Evolutionary conservation across 2,329 filamentous ascomycete genomes (phyloP), one percentile per base, ranked within the genome.

Genomic region (Claviceps maximensis): DNA sequence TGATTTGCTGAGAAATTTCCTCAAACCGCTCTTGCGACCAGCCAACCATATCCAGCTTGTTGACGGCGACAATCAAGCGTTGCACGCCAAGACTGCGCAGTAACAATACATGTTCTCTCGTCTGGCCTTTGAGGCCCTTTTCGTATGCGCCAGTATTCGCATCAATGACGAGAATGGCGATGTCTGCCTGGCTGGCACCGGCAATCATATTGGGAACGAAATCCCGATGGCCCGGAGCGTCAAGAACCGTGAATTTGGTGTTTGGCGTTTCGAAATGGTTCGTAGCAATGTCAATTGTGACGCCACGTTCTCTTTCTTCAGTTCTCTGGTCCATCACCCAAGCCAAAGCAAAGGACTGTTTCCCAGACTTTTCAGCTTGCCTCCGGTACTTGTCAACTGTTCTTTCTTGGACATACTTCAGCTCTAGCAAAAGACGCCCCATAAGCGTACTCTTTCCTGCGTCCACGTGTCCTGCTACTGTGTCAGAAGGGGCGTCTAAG

Each of bases 171-270:
- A 98, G 74, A 0, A 98, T 86, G 0, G 90, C 93, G 67, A 97
- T 93, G 66, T 98, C 93, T 10, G 93, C 94, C 69, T 96, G 91
- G 55, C 87, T 93, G 3, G 91, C 89, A 15, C 93, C 93, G 2
- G 91, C 91, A 65, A 98, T 96, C 93, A 98, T 98, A 67, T 96
- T 98, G 0, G 93, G 93, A 21, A 98, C 89, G 64, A 97, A 98
- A 65, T 98, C 93, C 56, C 84, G 80, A 68, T 98, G 93, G 0
- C 93, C 93, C 0, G 93, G 93, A 0, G 93, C 91, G 65, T 98
- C 93, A 4, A 98, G 76, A 47, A 98, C 95, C 1, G 93, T 97
- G 63, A 97, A 97, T 12, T 78, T 79, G 0, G 89, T 93, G 50
- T 78, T 85, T 1, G 87, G 83, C 0, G 94, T 98, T 64, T 94